phyloP scores from a whole-genome alignment of 805 yeast genomes.

The Lipomyces sp. region DNA sequence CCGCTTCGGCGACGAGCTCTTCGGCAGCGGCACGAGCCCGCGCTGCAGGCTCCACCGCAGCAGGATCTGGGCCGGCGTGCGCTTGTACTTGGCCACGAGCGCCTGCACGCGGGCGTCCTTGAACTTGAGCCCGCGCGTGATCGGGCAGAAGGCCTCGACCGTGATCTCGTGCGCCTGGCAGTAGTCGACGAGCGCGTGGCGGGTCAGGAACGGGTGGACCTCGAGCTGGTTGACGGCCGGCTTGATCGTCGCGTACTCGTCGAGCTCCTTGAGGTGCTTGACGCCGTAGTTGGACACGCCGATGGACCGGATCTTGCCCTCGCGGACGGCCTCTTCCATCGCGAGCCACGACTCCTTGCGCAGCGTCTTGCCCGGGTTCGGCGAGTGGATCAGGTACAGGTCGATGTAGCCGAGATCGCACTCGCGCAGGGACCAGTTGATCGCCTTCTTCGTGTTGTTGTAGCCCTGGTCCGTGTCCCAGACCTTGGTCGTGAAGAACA shows the following conservation, averaged over 20 bases:
- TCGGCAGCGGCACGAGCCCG: constrained; percentile 61
- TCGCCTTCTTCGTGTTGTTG: constrained; percentile 56
- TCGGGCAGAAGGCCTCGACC: constrained; percentile 78
- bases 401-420: constrained; percentile 60
- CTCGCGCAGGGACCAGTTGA: constrained; percentile 49
- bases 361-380: constrained; percentile 45
- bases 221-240: constrained; percentile 83
- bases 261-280: constrained; percentile 55
- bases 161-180: constrained; percentile 54
- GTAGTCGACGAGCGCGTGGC: constrained; percentile 59
- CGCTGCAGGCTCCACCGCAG: constrained; percentile 64
- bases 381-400: constrained; percentile 57
- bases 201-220: constrained; percentile 78
- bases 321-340: constrained; percentile 65
- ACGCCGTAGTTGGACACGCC: constrained; percentile 76
- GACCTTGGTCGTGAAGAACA: constrained; percentile 39
- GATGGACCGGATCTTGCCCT: constrained; percentile 57
- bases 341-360: constrained; percentile 68
- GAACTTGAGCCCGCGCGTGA: constrained; percentile 46
- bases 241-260: constrained; percentile 40
- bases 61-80: constrained; percentile 59
- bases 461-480: constrained; percentile 43
- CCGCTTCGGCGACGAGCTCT: constrained; percentile 54
- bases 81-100: constrained; percentile 50
- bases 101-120: constrained; percentile 37